Evolutionary conservation across 2,329 filamentous ascomycete species (phyloP).

Genomic region (Aspergillus cejpii): DNA sequence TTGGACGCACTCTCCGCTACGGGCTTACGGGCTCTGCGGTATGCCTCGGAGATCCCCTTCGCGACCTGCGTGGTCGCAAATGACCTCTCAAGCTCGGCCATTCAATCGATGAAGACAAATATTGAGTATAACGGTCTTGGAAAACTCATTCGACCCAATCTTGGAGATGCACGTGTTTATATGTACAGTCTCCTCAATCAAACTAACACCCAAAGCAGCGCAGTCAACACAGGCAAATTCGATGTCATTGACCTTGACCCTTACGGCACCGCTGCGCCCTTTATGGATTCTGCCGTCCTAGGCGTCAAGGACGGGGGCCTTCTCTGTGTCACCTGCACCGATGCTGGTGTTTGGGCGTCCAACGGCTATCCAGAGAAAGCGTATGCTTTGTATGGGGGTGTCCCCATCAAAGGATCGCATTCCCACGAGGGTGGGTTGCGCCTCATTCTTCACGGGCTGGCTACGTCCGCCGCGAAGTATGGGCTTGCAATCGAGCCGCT

Average conservation of each 20-base stretch:
- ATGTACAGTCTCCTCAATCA: conserved; percentile 69
- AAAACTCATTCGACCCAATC: conserved; percentile 63
- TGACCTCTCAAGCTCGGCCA: conserved; percentile 72
- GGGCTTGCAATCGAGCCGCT: conserved; percentile 85
- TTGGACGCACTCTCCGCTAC: conserved; percentile 93
- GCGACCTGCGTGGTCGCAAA: conserved; percentile 79
- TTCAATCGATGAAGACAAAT: conserved; percentile 75
- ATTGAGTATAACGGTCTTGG: conserved; percentile 72
- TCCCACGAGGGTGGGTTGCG: conserved; percentile 87
- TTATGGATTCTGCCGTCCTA: conserved; percentile 85
- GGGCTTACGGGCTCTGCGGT: conserved; percentile 81
- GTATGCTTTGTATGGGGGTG: conserved; percentile 85
- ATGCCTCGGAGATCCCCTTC: conserved; percentile 84
- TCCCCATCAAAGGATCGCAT: conserved; percentile 74
- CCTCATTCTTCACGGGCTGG: conserved; percentile 75
- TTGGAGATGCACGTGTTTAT: conserved; percentile 77
- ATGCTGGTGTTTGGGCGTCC: conserved; percentile 90
- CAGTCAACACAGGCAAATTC: conserved; percentile 52
- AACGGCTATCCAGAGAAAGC: conserved; percentile 92
- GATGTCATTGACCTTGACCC: conserved; percentile 96
- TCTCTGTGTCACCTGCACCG: conserved; percentile 91
- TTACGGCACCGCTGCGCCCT: conserved; percentile 87
- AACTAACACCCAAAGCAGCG: conserved; percentile 36
- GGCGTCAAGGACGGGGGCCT: conserved; percentile 81
- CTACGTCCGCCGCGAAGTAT: conserved; percentile 73